Percentiles rank a stretch among this genome's conserved stretches.
Evolutionary conservation across 2,329 filamentous ascomycete genomes (phyloP).

Genomic region (Colletotrichum spaethianum): DNA sequence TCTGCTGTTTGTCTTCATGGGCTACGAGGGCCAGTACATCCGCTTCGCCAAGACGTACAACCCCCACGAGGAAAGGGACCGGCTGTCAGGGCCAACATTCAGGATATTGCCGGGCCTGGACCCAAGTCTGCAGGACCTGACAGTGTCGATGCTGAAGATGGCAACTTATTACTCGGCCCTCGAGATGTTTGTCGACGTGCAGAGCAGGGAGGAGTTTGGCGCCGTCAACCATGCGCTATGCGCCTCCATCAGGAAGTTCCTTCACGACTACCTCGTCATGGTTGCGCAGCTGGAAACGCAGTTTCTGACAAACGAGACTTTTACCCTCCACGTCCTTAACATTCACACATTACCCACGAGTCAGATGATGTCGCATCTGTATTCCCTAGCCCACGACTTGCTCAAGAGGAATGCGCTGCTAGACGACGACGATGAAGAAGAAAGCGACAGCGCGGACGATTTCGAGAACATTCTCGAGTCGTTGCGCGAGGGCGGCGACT

Average conservation of each 20-base stretch:
- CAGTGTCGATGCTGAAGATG: slow-evolving; percentile 91
- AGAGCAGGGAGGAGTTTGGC: slow-evolving; percentile 93
- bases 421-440: slow-evolving; percentile 80
- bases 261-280: slow-evolving; percentile 95
- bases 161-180: slow-evolving; percentile 93
- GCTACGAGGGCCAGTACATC: slow-evolving; percentile 97
- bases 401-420: slow-evolving; percentile 89
- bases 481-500: slow-evolving; percentile 86
- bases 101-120: slow-evolving; percentile 87
- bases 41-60: slow-evolving; percentile 88
- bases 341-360: slow-evolving; percentile 91
- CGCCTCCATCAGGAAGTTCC: slow-evolving; percentile 89
- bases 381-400: slow-evolving; percentile 88
- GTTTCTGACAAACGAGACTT: slow-evolving; percentile 87
- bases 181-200: slow-evolving; percentile 93
- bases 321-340: slow-evolving; percentile 94
- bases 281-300: slow-evolving; percentile 95
- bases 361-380: slow-evolving; percentile 92
- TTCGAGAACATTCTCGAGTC: slow-evolving; percentile 95
- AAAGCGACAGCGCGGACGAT: slow-evolving; percentile 83
- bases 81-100: slow-evolving; percentile 86
- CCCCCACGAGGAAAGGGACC: slow-evolving; percentile 86
- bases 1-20: slow-evolving; percentile 95
- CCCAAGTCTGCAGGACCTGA: slow-evolving; percentile 90
- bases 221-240: slow-evolving; percentile 96